Evolutionary conservation across 2,329 filamentous ascomycete species (phyloP).

Genomic region (Sphaerulina vaccinii): DNA sequence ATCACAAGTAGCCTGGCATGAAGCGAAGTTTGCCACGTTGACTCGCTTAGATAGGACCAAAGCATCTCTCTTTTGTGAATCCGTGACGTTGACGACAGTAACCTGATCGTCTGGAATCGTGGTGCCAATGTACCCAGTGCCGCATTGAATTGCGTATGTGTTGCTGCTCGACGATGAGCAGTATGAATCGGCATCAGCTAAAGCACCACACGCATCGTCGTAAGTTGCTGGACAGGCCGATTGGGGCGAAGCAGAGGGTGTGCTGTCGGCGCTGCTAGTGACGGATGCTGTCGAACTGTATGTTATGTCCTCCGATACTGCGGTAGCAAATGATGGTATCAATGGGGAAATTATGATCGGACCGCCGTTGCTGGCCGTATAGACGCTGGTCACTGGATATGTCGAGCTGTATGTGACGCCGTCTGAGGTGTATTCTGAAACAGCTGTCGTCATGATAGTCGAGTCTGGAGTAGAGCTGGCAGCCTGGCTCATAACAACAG

Average conservation of each 20-base stretch:
- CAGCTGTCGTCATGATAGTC: not conserved
- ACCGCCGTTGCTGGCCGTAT: not conserved
- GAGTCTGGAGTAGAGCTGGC: not conserved
- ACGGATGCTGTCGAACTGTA: conserved; percentile 1
- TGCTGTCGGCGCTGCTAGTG: not conserved
- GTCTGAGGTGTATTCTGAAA: conserved; percentile 8
- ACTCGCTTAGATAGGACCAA: conserved; percentile 12
- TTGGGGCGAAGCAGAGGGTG: not conserved
- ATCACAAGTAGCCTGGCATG: conserved; percentile 29
- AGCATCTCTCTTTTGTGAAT: conserved; percentile 7
- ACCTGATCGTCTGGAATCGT: conserved; percentile 10
- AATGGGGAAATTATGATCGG: too few species aligned
- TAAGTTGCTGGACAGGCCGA: conserved; percentile 10
- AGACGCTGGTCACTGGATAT: not conserved
- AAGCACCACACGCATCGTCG: conserved; percentile 4
- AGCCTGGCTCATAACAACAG: not conserved
- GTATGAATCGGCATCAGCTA: not conserved
- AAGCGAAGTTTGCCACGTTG: conserved; percentile 15
- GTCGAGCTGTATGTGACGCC: conserved; percentile 9
- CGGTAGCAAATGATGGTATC: too few species aligned
- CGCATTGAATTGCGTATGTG: conserved; percentile 11
- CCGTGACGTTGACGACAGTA: not conserved
- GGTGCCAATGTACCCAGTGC: conserved; percentile 12
- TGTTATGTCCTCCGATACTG: not conserved
- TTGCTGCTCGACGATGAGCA: conserved; percentile 10